Evolutionary conservation across 164 flowering plant species (phyloP).

Genomic region (Kingdonia uniflora): DNA sequence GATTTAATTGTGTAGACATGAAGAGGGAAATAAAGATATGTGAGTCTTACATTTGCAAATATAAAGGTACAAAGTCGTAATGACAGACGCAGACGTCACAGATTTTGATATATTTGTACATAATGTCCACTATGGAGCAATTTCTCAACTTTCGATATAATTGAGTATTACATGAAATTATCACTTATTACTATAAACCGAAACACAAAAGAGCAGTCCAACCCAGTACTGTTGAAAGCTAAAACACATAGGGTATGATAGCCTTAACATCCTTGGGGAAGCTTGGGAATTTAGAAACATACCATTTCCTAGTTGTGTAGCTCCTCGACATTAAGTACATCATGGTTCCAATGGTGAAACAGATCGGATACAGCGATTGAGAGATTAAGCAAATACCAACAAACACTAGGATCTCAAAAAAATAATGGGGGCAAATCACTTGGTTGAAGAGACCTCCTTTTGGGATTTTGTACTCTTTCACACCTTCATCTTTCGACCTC

Average conservation of each 20-base stretch:
- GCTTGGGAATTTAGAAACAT: slow-evolving; percentile 50
- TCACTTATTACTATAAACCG: no score
- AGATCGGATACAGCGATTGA: slow-evolving; percentile 36
- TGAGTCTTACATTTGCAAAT: no score
- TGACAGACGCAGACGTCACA: no score
- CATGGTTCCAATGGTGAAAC: slow-evolving; percentile 25
- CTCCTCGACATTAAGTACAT: slow-evolving; percentile 57
- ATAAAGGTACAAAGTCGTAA: no score
- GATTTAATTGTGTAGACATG: no score
- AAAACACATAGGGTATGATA: slow-evolving; percentile 53
- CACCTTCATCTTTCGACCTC: slow-evolving; percentile 25
- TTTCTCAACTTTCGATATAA: no score
- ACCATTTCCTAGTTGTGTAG: slow-evolving; percentile 58
- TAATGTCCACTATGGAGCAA: no score
- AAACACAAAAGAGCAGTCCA: no score
- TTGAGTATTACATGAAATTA: no score
- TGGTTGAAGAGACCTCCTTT: slow-evolving; percentile 48
- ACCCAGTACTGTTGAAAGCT: not conserved
- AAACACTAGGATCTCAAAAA: slow-evolving; percentile 47
- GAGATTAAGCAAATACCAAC: slow-evolving; percentile 50
- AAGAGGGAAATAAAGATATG: no score
- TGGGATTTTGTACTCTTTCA: slow-evolving; percentile 52
- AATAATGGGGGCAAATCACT: slow-evolving; percentile 70
- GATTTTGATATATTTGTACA: no score
- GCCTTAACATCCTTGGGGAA: slow-evolving; percentile 52